Evolutionary conservation across 1,284 basidiomycete species (phyloP), one percentile per base, ranked within the genome.

Genomic region (Peniophora sp.): DNA sequence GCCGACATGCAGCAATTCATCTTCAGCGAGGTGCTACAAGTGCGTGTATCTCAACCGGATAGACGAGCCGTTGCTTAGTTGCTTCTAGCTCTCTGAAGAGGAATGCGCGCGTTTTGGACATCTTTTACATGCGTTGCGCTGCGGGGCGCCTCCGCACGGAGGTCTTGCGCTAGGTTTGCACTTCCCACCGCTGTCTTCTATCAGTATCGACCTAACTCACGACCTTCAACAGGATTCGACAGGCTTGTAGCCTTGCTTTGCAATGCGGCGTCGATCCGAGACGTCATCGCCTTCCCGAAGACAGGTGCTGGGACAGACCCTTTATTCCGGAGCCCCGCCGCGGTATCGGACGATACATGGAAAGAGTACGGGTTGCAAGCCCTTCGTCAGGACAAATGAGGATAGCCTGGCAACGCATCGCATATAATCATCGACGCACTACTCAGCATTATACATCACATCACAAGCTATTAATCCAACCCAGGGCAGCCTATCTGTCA

Each of bases 251-350:
- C 92, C 16, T 92, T 96, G 57, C 76, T 97, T 2, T 93, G 90
- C 70, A 81, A 84, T 54, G 79, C 90, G 1, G 75, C 80, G 52
- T 89, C 87, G 24, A 97, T 97, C 58, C 77, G 92, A 53, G 94
- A 97, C 64, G 94, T 97, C 56, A 97, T 97, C 58, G 94, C 94
- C 9, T 97, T 97, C 72, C 94, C 94, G 3, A 97, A 97, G 73
- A 89, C 88, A 6, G 80, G 81, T 20, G 77, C 72, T 44, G 94
- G 94, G 12, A 77, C 80, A n/a, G 94, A 97, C 67, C 79, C 85
- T 45, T 79, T 97, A 27, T 95, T 97, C 75, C 87, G 82, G 66
- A 91, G 89, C 64, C 94, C 94, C 20, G 83, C 88, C 0, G 62
- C 78, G 3, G 75, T 84, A 47, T 63, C 65, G 44, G 65, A 70